These are phyloP conservation scores for Phlyctochytrium bullatum DNA, from an alignment of 192 early-diverging fungal species.

Conservation along the genomic window DNA sequence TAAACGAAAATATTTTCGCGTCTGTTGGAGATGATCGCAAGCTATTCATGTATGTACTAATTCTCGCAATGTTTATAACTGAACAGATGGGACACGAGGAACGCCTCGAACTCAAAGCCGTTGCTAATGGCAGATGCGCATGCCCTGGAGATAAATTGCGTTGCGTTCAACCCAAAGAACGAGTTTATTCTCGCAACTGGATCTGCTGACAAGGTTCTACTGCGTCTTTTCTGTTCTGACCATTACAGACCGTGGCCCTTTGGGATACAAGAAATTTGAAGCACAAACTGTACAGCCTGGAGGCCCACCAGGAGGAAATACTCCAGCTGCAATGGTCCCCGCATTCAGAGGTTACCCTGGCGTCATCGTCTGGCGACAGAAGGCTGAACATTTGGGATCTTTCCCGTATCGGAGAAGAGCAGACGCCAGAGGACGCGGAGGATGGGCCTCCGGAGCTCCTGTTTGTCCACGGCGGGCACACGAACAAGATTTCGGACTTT, in stretches of 20 bases:
- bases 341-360: constrained; percentile 85
- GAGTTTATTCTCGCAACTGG: constrained; percentile 92
- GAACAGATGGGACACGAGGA: constrained; percentile 90
- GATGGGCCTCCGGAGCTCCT: constrained; percentile 96
- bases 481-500: constrained; percentile 93
- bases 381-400: constrained; percentile 95
- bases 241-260: constrained; percentile 72
- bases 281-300: constrained; percentile 77
- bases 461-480: constrained; percentile 99
- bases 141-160: constrained; percentile 88
- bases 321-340: constrained; percentile 94
- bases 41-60: constrained; percentile 69
- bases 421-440: constrained; percentile 93
- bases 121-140: constrained; percentile 78
- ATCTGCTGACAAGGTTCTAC: constrained; percentile 77
- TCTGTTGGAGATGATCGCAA: constrained; percentile 96
- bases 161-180: constrained; percentile 88
- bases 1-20: constrained; percentile 85
- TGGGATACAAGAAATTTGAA: constrained; percentile 97
- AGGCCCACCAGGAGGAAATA: constrained; percentile 88
- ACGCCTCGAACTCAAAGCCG: constrained; percentile 56
- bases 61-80: constrained; percentile 8
- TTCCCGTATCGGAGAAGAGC: constrained; percentile 90
- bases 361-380: constrained; percentile 85
- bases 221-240: constrained; percentile 13